Percentiles rank a stretch among this genome's conserved stretches.
Conservation (phyloP, 805 yeast species). For the Metschnikowia cubensis region DNA sequence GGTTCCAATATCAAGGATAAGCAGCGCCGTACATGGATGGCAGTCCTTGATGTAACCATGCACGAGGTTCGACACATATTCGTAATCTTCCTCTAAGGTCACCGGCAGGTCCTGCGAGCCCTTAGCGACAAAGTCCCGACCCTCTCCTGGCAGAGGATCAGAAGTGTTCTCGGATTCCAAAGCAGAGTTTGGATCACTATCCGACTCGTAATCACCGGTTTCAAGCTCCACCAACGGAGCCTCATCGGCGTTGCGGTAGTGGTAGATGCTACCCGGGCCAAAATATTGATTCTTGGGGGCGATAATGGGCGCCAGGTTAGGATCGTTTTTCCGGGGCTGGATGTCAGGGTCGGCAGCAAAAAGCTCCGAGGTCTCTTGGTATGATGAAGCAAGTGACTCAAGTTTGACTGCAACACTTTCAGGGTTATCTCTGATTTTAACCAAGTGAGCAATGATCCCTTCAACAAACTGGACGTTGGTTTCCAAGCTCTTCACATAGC, state of each 20-base stretch:
- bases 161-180: background rate
- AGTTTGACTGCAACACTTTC: slow-evolving; percentile 13
- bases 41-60: slow-evolving; percentile 11
- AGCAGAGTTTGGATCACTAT: background rate
- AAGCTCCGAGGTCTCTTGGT: slow-evolving; percentile 1
- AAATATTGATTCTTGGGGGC: slow-evolving; percentile 12
- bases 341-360: slow-evolving; percentile 6
- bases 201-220: background rate
- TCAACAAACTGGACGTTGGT: slow-evolving; percentile 17
- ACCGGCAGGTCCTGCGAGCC: background rate
- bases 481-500: slow-evolving; percentile 18
- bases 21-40: slow-evolving; percentile 4
- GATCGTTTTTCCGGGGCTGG: slow-evolving; percentile 7
- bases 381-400: slow-evolving; percentile 12
- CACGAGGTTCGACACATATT: slow-evolving; percentile 12
- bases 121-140: background rate
- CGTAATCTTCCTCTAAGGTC: slow-evolving; percentile 14
- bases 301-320: slow-evolving; percentile 4
- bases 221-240: slow-evolving; percentile 1
- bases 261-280: slow-evolving; percentile 19
- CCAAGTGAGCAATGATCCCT: slow-evolving; percentile 11
- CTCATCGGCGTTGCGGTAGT: slow-evolving; percentile 4
- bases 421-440: slow-evolving; percentile 14
- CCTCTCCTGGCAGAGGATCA: background rate
- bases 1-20: slow-evolving; percentile 10